phyloP scores from a whole-genome alignment of 1,139 yeast genomes.

The Suhomyces coccinellae region DNA sequence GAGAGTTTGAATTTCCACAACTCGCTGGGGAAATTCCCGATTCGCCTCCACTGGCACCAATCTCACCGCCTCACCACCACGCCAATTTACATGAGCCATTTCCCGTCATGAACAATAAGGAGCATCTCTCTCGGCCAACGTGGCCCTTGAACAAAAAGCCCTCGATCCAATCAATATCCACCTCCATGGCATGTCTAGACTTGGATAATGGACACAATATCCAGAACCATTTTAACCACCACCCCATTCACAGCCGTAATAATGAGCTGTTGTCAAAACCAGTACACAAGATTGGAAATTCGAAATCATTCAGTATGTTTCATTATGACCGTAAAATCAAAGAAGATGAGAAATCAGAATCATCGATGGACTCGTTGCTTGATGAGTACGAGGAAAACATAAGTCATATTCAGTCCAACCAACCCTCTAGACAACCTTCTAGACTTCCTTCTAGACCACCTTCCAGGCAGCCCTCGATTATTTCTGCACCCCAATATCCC shows the following conservation, averaged over 20 bases:
- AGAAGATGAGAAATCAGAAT: conserved; percentile 32
- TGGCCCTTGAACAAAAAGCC: conserved; percentile 21
- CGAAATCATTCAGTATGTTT: background rate
- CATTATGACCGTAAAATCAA: conserved; percentile 1
- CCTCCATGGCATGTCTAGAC: conserved; percentile 36
- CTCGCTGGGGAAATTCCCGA: conserved; percentile 34
- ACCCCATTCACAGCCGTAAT: conserved; percentile 21
- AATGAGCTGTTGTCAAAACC: conserved; percentile 1
- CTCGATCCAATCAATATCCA: conserved; percentile 23
- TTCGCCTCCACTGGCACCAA: conserved; percentile 49
- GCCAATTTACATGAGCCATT: background rate
- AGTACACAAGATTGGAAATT: background rate
- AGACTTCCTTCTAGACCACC: conserved; percentile 31
- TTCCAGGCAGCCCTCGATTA: conserved; percentile 28
- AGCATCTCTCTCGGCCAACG: conserved; percentile 3
- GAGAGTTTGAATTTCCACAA: conserved; percentile 6
- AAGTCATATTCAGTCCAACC: conserved; percentile 22
- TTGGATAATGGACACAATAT: conserved; percentile 10
- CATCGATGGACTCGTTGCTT: conserved; percentile 53
- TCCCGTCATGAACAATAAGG: conserved; percentile 9
- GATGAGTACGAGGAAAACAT: conserved; percentile 53
- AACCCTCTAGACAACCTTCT: conserved; percentile 29
- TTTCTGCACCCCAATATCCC: conserved; percentile 24
- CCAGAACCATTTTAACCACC: conserved; percentile 12
- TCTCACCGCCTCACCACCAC: conserved; percentile 39